Percentiles rank a stretch among this genome's conserved stretches.
These are phyloP conservation scores for Neurospora sp. DNA, from an alignment of 495 filamentous ascomycete genomes.

Conservation along the genomic window DNA sequence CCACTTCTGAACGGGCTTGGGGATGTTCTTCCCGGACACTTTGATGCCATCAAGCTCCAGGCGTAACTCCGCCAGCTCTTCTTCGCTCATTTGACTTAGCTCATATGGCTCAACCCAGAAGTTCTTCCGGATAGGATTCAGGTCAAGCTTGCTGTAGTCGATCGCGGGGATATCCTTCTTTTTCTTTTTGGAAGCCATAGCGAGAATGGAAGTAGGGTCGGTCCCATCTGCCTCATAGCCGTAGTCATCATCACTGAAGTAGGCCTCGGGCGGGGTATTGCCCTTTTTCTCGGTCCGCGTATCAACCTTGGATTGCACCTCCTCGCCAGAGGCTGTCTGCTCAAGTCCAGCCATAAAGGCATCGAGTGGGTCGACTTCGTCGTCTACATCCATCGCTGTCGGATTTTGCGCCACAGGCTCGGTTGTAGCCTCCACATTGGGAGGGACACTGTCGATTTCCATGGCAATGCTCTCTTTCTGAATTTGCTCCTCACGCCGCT, in stretches of 20 bases:
- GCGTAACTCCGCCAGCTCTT: conserved; percentile 70
- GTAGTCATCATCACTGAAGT: conserved; percentile 73
- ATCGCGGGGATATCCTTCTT: conserved; percentile 89
- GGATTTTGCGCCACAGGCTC: neutral
- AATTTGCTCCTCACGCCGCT: conserved; percentile 39
- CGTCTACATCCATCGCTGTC: conserved; percentile 46
- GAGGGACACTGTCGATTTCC: conserved; percentile 32
- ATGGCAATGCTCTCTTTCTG: conserved; percentile 40
- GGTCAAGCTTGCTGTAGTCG: conserved; percentile 74
- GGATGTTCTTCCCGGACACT: conserved; percentile 71
- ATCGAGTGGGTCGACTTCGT: conserved; percentile 86
- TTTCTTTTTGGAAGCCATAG: conserved; percentile 84
- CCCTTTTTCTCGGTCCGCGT: conserved; percentile 19
- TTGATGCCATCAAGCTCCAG: conserved; percentile 92
- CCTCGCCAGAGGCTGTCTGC: conserved; percentile 8
- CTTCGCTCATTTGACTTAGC: conserved; percentile 72
- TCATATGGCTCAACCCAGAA: conserved; percentile 91
- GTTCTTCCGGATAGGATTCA: conserved; percentile 79
- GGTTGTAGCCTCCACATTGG: conserved; percentile 2
- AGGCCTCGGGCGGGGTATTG: conserved; percentile 61
- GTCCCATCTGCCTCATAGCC: conserved; percentile 64
- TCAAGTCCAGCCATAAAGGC: conserved; percentile 85
- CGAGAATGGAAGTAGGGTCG: conserved; percentile 69
- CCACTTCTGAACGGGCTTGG: conserved; percentile 93
- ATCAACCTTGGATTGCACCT: neutral